A percentile compares a stretch with the other conserved stretches of the same genome.
Evolutionary conservation across 768 basidiomycete genomes (phyloP).

Genomic region (Dacryopinax spathularia): DNA sequence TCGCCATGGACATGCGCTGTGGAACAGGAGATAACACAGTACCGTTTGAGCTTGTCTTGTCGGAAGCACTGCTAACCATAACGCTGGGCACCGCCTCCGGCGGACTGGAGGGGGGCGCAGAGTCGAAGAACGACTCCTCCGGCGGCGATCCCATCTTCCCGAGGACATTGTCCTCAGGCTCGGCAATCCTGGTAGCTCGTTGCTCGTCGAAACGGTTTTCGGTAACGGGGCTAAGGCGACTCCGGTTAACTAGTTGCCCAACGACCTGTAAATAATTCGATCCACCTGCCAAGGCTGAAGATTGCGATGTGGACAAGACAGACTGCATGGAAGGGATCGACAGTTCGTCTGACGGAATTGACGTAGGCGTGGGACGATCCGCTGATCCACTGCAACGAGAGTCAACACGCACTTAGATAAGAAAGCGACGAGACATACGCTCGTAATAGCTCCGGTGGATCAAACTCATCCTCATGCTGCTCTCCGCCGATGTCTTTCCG

Average conservation of each 20-base stretch:
- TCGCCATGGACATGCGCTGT: not conserved
- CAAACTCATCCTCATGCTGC: constrained; percentile 48
- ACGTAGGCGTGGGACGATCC: constrained; percentile 27
- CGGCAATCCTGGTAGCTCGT: not conserved
- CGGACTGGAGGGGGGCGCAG: not conserved
- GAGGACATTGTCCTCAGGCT: not conserved
- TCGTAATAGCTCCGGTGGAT: constrained; percentile 41
- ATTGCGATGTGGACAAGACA: constrained; percentile 38
- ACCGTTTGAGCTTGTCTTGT: not conserved
- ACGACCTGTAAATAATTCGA: constrained; percentile 35
- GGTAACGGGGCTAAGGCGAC: constrained; percentile 50
- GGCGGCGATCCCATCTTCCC: not conserved
- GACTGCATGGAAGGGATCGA: constrained; percentile 29
- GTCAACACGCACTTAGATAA: constrained; percentile 2
- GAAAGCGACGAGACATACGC: constrained; percentile 1
- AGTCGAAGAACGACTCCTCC: not conserved
- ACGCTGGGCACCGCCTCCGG: not conserved
- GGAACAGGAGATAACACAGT: not conserved
- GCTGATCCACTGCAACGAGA: constrained; percentile 2
- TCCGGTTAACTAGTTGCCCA: constrained; percentile 26
- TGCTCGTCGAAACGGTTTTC: constrained; percentile 27
- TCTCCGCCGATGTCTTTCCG: not conserved
- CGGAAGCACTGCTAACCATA: not conserved
- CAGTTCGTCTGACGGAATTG: constrained; percentile 46
- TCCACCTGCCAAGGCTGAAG: constrained; percentile 28